Evolutionary conservation across 495 filamentous ascomycete genomes (phyloP).

Genomic region (Trichoderma asperelloides): DNA sequence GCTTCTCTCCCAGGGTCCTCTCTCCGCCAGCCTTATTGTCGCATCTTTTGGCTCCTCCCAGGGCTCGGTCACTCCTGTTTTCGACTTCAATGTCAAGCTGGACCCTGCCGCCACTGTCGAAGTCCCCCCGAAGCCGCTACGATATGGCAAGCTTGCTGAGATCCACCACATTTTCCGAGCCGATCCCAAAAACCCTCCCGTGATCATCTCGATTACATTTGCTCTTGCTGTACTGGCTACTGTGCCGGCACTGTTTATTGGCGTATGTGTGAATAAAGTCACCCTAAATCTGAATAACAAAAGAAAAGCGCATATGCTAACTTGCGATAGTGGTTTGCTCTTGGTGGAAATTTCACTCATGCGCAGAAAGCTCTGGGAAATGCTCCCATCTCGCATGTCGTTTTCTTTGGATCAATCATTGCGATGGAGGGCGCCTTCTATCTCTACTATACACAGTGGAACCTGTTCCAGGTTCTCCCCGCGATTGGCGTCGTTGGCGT

Average conservation of each 20-base stretch:
- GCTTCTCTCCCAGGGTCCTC: conserved; percentile 52
- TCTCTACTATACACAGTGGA: conserved; percentile 91
- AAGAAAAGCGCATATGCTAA: conserved; percentile 10
- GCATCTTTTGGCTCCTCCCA: conserved; percentile 75
- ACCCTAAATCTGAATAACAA: neutral
- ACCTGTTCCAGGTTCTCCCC: conserved; percentile 81
- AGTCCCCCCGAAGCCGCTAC: conserved; percentile 53
- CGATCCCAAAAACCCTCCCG: conserved; percentile 72
- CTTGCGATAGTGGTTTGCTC: conserved; percentile 54
- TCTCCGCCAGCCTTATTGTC: conserved; percentile 71
- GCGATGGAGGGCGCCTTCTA: conserved; percentile 88
- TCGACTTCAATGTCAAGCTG: conserved; percentile 44
- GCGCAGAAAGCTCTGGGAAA: conserved; percentile 59
- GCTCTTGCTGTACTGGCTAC: conserved; percentile 58
- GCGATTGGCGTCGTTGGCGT: conserved; percentile 55
- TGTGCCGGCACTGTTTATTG: conserved; percentile 59
- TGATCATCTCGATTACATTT: conserved; percentile 73
- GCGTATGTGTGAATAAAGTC: conserved; percentile 44
- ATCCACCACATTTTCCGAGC: conserved; percentile 88
- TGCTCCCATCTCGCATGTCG: conserved; percentile 66
- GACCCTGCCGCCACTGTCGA: conserved; percentile 55
- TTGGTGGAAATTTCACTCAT: conserved; percentile 82
- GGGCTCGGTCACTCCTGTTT: conserved; percentile 59
- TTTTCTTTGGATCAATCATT: conserved; percentile 77
- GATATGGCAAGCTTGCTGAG: conserved; percentile 70